phyloP scores from a whole-genome alignment of 1,139 yeast species.

The Zygosaccharomyces pseudobailii region DNA sequence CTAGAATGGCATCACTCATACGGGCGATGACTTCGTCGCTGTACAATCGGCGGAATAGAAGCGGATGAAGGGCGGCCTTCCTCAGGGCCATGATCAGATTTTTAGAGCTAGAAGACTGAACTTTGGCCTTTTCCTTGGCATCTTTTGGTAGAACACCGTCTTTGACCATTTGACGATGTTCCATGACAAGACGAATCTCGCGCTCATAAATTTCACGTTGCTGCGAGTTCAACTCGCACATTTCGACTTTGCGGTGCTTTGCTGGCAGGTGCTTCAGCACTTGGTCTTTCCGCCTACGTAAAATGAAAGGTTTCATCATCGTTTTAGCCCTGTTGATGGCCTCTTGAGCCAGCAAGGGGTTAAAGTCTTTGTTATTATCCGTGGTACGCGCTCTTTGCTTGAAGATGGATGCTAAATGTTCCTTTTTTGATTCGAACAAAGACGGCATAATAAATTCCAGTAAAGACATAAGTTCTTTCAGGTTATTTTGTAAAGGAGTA shows the following conservation, averaged over 20 bases:
- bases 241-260: conserved; percentile 58
- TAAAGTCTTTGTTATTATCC: conserved; percentile 48
- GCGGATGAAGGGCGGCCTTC: conserved; percentile 72
- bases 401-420: conserved; percentile 75
- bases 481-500: conserved; percentile 91
- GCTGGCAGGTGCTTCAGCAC: conserved; percentile 84
- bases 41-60: conserved; percentile 60
- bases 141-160: conserved; percentile 39
- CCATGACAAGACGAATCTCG: conserved; percentile 51
- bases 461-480: conserved; percentile 82
- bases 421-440: conserved; percentile 74
- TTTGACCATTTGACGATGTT: conserved; percentile 43
- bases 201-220: conserved; percentile 61
- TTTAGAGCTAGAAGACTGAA: conserved; percentile 38
- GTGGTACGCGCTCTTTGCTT: conserved; percentile 76
- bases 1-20: conserved; percentile 78
- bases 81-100: conserved; percentile 67
- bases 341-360: conserved; percentile 82
- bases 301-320: conserved; percentile 97
- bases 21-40: conserved; percentile 47
- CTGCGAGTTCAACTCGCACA: conserved; percentile 54
- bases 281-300: conserved; percentile 87
- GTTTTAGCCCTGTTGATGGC: conserved; percentile 90
- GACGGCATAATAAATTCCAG: conserved; percentile 86
- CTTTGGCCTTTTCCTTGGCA: conserved; percentile 27